Evolutionary conservation across 1,284 basidiomycete species (phyloP), one percentile per base, ranked within the genome.

Genomic region (Naganishia cerealis): DNA sequence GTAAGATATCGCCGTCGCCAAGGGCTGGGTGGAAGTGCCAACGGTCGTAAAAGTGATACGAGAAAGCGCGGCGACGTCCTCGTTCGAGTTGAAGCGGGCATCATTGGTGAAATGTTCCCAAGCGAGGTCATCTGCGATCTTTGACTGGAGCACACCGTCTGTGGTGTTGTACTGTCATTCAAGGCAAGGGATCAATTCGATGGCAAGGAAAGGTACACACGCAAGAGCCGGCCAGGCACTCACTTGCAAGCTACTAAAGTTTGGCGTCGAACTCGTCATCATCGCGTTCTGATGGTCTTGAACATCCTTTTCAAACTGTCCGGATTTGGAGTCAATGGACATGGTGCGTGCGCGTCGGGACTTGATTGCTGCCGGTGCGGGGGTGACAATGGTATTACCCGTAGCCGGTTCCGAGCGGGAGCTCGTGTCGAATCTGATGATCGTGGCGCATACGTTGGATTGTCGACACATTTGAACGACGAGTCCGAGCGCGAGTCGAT

Each of bases 401-500:
- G 61, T 52, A 6, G 61, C 26, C 13, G 38, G 36, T 4, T n/a
- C 53, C 12, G 53, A 18, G 0, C 18, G 18, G 2, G 55, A 40
- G 18, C 43, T 58, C 16, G 61, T 61, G 18, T 66, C 42, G 40
- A 69, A 57, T 8, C 67, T n/a, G 26, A 69, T 58, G 2, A 92
- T 85, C 0, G 89, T 90, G 4, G 90, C 92, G 9, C 81, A 85
- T 2, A 91, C 84, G 73, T 89, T 88, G 50, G 82, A 77, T 57
- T 79, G 73, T 21, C 76, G 74, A 73, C 90, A 92, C 15, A 94
- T 83, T 79, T 94, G 91, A 13, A 90, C 85, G 10, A 91, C 84
- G 73, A 94, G 87, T 43, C 85, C 81, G 29, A 96, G 82, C 0
- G 92, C 91, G 10, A 91, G 84, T 1, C 94, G 86, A 76, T 96